phyloP scores from a whole-genome alignment of 2,329 filamentous ascomycete genomes.

The Epichloe sibirici region DNA sequence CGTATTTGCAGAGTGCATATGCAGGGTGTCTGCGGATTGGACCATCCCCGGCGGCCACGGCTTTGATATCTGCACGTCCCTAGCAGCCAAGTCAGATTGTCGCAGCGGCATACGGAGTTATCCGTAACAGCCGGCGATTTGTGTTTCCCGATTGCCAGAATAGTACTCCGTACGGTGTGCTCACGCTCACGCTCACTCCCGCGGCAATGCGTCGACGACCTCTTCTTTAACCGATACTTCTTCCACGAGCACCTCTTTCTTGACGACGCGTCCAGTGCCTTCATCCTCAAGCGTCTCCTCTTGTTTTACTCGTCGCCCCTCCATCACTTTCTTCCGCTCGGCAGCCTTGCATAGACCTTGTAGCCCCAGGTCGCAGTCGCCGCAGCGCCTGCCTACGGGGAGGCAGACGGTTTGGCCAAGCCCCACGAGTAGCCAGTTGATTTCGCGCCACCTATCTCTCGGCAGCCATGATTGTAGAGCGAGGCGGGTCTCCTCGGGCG shows the following conservation, averaged over 20 bases:
- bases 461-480: conserved; percentile 76
- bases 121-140: neutral
- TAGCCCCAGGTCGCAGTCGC: conserved; percentile 70
- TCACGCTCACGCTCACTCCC: neutral
- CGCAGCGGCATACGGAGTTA: neutral
- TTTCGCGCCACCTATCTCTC: conserved; percentile 76
- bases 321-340: conserved; percentile 49
- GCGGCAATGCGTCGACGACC: neutral
- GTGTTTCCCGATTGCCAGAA: neutral
- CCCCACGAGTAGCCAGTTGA: conserved; percentile 81
- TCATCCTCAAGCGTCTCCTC: conserved; percentile 16
- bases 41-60: neutral
- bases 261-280: conserved; percentile 12
- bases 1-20: neutral
- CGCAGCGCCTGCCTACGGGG: conserved; percentile 68
- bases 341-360: conserved; percentile 65
- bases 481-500: conserved; percentile 68
- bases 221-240: conserved; percentile 13
- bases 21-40: conserved; percentile 2
- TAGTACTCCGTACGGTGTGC: neutral
- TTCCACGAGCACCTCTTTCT: conserved; percentile 13
- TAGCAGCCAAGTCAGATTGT: neutral
- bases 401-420: conserved; percentile 79
- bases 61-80: neutral
- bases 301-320: conserved; percentile 35